Percentiles rank a stretch among this genome's conserved stretches.
phyloP scores from a whole-genome alignment of 257 asterid species.

The Solanum phureja region DNA sequence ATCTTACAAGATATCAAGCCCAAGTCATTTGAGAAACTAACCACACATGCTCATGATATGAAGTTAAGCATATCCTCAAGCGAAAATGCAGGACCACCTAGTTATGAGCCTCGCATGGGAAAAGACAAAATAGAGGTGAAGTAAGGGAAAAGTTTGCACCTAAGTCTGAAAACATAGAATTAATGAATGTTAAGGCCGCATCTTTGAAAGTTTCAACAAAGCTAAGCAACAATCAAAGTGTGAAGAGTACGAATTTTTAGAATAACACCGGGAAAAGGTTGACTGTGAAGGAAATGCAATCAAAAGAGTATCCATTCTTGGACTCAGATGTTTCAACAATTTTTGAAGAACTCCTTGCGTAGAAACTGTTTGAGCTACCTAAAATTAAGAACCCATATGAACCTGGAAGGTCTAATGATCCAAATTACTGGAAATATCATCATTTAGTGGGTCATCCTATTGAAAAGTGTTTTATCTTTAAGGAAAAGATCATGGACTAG shows the following conservation, averaged over 20 bases:
- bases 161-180: too few relatives aligned
- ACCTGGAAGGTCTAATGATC: not conserved
- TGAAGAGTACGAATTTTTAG: not conserved
- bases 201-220: not conserved
- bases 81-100: accelerated
- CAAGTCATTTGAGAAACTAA: not conserved
- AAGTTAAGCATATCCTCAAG: not conserved
- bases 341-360: too few relatives aligned
- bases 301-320: not conserved
- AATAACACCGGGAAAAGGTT: too few relatives aligned
- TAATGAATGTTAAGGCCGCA: not conserved
- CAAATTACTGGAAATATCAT: not conserved
- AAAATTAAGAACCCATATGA: not conserved
- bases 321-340: not conserved
- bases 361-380: not conserved
- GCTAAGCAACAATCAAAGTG: too few relatives aligned
- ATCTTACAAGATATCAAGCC: not conserved
- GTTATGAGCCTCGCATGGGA: not conserved
- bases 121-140: too few relatives aligned
- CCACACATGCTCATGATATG: not conserved
- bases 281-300: not conserved
- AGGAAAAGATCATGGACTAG: not conserved
- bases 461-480: not conserved
- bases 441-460: not conserved
- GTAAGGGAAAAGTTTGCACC: not conserved